Percentiles rank a stretch among this genome's conserved stretches.
phyloP scores from a whole-genome alignment of 1,139 yeast genomes.

The Yamadazyma trypodendri region DNA sequence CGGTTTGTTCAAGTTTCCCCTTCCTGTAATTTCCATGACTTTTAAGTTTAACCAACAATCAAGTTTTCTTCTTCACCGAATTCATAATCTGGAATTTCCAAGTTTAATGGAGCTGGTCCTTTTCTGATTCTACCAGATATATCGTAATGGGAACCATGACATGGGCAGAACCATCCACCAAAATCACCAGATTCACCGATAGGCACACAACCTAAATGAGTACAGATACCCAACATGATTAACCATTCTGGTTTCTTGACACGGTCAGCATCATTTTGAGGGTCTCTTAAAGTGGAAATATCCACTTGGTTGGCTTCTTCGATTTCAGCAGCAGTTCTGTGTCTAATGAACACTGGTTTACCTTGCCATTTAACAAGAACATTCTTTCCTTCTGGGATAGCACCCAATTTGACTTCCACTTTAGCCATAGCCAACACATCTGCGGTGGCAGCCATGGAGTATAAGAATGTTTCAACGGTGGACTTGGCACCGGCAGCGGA shows the following conservation, averaged over 20 bases:
- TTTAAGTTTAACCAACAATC: constrained; percentile 54
- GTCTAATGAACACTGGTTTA: constrained; percentile 99
- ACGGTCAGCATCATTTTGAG: constrained; percentile 90
- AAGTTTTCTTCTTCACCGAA: constrained; percentile 77
- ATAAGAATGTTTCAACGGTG: constrained; percentile 92
- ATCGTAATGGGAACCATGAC: constrained; percentile 99
- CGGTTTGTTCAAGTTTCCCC: constrained; percentile 1
- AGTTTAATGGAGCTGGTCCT: constrained; percentile 99
- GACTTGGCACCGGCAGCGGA: constrained; percentile 98
- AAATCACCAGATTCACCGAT: constrained; percentile 99
- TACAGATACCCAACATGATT: constrained; percentile 98
- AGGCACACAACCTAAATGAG: constrained; percentile 99
- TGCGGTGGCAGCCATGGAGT: constrained; percentile 96
- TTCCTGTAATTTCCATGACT: constrained; percentile 1
- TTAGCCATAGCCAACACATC: constrained; percentile 99
- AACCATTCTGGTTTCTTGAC: constrained; percentile 98
- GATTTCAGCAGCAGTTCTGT: constrained; percentile 91
- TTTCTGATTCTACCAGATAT: constrained; percentile 99
- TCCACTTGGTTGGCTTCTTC: constrained; percentile 90
- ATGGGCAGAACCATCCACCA: constrained; percentile 99
- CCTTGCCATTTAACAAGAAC: constrained; percentile 99
- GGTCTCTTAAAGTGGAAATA: constrained; percentile 80
- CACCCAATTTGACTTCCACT: constrained; percentile 92
- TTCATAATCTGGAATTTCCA: constrained; percentile 92
- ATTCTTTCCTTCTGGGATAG: constrained; percentile 97